phyloP scores from a whole-genome alignment of 2,329 filamentous ascomycete genomes.

The Didymella exigua region DNA sequence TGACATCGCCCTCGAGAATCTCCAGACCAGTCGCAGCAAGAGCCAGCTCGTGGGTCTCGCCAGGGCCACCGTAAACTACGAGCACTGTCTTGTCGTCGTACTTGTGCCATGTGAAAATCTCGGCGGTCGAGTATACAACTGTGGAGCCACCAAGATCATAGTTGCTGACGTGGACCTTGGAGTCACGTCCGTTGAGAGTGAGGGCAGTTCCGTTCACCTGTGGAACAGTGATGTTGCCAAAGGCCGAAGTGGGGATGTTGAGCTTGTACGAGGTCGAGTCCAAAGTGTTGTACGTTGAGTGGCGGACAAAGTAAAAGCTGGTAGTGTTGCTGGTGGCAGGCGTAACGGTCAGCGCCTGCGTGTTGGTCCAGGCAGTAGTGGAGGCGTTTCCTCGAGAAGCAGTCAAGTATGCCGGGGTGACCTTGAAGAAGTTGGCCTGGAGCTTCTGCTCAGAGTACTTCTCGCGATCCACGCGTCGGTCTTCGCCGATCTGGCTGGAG shows the following conservation, averaged over 20 bases:
- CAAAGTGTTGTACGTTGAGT: slow-evolving; percentile 67
- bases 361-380: slow-evolving; percentile 44
- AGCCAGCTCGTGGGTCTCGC: slow-evolving; percentile 68
- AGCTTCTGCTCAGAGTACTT: slow-evolving; percentile 83
- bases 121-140: slow-evolving; percentile 71
- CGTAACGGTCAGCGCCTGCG: slow-evolving; percentile 63
- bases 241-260: slow-evolving; percentile 64
- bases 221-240: slow-evolving; percentile 62
- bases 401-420: slow-evolving; percentile 71
- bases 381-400: slow-evolving; percentile 44
- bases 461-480: slow-evolving; percentile 69
- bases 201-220: slow-evolving; percentile 61
- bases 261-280: slow-evolving; percentile 67
- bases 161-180: slow-evolving; percentile 70
- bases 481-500: slow-evolving; percentile 63
- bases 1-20: slow-evolving; percentile 51
- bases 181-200: slow-evolving; percentile 67
- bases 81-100: slow-evolving; percentile 65
- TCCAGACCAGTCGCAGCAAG: slow-evolving; percentile 48
- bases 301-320: slow-evolving; percentile 69
- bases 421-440: slow-evolving; percentile 74
- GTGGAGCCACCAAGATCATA: slow-evolving; percentile 66
- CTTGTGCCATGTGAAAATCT: slow-evolving; percentile 71
- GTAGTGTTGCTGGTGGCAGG: slow-evolving; percentile 63
- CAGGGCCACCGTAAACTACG: slow-evolving; percentile 67